Evolutionary conservation across 306 rosid species (phyloP), one percentile per base, ranked within the genome.

Genomic region (Fragaria iinumae): DNA sequence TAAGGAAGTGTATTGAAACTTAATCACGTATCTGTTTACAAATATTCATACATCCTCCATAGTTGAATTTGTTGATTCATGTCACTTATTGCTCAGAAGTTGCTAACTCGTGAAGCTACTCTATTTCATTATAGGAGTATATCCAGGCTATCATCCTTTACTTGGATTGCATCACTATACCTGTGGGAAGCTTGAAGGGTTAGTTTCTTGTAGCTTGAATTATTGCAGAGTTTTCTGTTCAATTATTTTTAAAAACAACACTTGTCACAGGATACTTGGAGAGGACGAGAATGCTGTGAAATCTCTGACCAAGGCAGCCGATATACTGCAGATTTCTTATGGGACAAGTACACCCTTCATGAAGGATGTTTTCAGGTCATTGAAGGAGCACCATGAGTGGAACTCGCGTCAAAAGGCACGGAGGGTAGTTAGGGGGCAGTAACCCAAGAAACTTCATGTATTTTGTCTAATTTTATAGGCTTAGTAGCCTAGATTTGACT

Each of bases 101-200:
- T 72, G 74, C 77, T 83, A 44, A 75, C 45, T 25, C 81, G 76
- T 77, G 48, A 21, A 53, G 60, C 72, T 41, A 79, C 43, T 41
- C 49, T 76, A 75, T 76, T 80, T 76, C 34, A 66, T 55, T 76
- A 80, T 86, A 94, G 98, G 91, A 80, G 84, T 84, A 50, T 94
- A 94, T 87, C 95, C 86, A 23, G 86, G 83, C 52, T 84, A 76
- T 68, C 97, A 91, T 85, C 98, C 98, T 27, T 72, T 88, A 81
- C 93, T 92, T 74, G 97, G 97, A 47, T 83, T 91, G 90, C 98
- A 91, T 73, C 89, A 86, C 78, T 90, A 89, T 80, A 84, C 97
- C 13, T 83, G 93, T 82, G 98, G 96, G 75, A 91, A 94, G 86
- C 93, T 94, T 27, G 93, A 90, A 89, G 87, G 95, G 98, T 90